Percentiles rank a stretch among this genome's conserved stretches.
Evolutionary conservation across 1,284 basidiomycete genomes (phyloP).

Genomic region (Sanguinoderma infundibulare): DNA sequence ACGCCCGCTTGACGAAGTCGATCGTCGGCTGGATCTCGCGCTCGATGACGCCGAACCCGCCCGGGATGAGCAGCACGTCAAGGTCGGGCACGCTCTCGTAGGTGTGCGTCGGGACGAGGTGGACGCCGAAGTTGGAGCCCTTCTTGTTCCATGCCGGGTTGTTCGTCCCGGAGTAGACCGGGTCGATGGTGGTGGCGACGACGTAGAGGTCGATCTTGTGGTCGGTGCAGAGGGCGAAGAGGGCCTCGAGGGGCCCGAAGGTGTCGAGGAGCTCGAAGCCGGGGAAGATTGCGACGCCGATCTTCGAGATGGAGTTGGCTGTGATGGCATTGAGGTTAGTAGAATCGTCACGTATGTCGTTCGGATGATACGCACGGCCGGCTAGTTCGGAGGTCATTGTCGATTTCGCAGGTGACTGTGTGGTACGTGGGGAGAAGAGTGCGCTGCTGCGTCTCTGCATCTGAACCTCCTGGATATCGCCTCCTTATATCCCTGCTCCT

Average conservation of each 20-base stretch:
- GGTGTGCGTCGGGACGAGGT: constrained; percentile 47
- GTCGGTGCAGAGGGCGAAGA: constrained; percentile 39
- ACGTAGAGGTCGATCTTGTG: constrained; percentile 41
- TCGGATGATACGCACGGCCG: background rate
- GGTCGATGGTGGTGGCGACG: constrained; percentile 41
- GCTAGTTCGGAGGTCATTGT: background rate
- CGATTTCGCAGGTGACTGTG: background rate
- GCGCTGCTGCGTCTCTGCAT: no score
- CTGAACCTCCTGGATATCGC: no score
- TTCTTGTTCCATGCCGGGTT: constrained; percentile 17
- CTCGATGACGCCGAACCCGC: constrained; percentile 40
- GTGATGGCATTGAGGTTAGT: background rate
- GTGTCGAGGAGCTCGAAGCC: constrained; percentile 38
- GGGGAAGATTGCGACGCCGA: constrained; percentile 5
- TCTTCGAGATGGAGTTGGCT: background rate
- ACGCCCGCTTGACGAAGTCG: constrained; percentile 39
- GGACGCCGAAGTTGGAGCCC: constrained; percentile 38
- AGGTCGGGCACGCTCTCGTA: constrained; percentile 43
- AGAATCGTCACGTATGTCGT: background rate
- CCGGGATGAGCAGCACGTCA: constrained; percentile 51
- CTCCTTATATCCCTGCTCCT: no score
- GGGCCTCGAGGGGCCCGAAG: constrained; percentile 46
- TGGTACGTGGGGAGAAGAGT: no score
- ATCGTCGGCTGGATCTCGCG: constrained; percentile 32
- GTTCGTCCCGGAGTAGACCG: constrained; percentile 40